Base-by-base conservation (phyloP, 1,139 yeast species). In the Saccharomyces hybrid region DNA sequence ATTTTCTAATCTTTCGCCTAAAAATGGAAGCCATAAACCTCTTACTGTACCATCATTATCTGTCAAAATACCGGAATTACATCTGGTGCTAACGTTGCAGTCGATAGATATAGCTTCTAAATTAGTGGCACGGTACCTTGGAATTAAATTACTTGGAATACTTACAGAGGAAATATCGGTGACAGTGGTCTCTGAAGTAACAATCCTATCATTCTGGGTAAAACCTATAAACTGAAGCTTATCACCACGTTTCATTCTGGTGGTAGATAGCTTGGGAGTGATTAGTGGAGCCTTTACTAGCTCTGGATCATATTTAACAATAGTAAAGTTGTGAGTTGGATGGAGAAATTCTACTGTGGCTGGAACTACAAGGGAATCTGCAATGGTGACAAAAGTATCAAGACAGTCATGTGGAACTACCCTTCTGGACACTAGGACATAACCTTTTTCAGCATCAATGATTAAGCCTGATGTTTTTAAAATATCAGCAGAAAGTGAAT, bases 311-410 rank as follows among this genome's bases (percentile, higher is more conserved):
- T 88, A 91, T 68, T 88, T 82, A 38, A 90, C 77, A 54, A 91
- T 82, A 1, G 95, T 91, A 70, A 87, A 89, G 64, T 90, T 90
- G 64, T 86, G 89, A 52, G 88, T 82, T 32, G 98, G 97, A 66
- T 91, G 97, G 64, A 89, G 75, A 64, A 89, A 90, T 28, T 84
- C 84, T 28, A 89, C 93, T 58, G 82, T 77, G 0, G 86, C 97
- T 0, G 95, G 90, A 23, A 90, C 79, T 61, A 86, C 83, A 23
- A 88, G 81, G 1, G 96, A 85, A 60, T 90, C 97, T 4, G 97
- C 96, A 67, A 91, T 82, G 2, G 91, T 83, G 28, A 91, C 78
- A 52, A 82, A 78, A 25, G 89, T 78, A 69, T 90, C 96, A 62
- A 89, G 78, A 70, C 91, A 77, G 63, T 88, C 96, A 71, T 89